Evolutionary conservation across 169 alveolate species (phyloP), one percentile per base, ranked within the genome.

Genomic region (Sarcocystis neurona): DNA sequence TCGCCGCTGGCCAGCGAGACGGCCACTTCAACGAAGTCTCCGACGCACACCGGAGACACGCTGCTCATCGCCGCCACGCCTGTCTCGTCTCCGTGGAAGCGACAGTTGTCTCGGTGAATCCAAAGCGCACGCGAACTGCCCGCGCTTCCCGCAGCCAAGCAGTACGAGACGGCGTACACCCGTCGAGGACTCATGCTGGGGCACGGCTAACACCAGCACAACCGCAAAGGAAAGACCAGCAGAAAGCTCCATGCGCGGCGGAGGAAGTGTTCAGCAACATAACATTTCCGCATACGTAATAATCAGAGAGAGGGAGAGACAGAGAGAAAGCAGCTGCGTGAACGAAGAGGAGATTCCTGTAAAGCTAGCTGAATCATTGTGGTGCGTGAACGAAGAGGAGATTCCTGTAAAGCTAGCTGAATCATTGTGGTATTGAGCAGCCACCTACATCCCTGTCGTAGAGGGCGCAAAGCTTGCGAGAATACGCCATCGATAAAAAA

Each of bases 21-120:
- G 2, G 95, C 94, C 46, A 93, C 88, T 48, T 93, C 95, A 1
- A 93, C 77, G 72, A 66, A 63, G 68, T 93, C 95, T 30, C 91
- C 93, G 2, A 89, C 92, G 72, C 95, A 92, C n/a, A 92, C 92
- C 15, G 79, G 74, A 2, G 91, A 85, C 32, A 93, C 79, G n/a
- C 47, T 85, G 32, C 92, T 60, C 84, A 84, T 30, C 50, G 56
- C 89, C 23, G 95, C 95, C 60, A 84, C 89, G 5, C 84, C 87
- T 15, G 91, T 78, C 32, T 82, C 94, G 43, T 88, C 95, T 4
- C 90, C 94, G 87, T 93, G 91, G 48, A 90, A 79, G n/a, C 95
- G 89, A 63, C 94, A 88, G 84, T 88, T 32, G 88, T 93, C 95
- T 0, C 88, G 87, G 50, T 93, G 92, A 39, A 88, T 63, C 95